Evolutionary conservation across 2,329 filamentous ascomycete genomes (phyloP), one percentile per base, ranked within the genome.

Genomic region (Cladophialophora yegresii): DNA sequence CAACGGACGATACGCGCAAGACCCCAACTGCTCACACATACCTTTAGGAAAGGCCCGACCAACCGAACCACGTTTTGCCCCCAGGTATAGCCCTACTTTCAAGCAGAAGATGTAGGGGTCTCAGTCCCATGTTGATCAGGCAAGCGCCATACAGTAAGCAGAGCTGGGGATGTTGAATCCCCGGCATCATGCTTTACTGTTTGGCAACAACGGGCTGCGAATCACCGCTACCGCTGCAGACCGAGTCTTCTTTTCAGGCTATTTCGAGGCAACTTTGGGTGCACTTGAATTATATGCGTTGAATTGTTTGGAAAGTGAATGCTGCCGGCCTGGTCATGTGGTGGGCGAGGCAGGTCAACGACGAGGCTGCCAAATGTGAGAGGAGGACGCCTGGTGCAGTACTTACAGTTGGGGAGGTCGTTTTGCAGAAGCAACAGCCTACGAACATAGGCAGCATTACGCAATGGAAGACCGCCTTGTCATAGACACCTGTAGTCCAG

Each of bases 11-110:
- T 43, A 43, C 36, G 9, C 36, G 5, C 13, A 45, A 45, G 13
- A 56, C n/a, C 33, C 28, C 30, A 26, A 28, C 47, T 50, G 47
- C 47, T 50, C 47, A 50, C 47, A 26, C 22, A n/a, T 13, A 32
- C 54, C 36, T 56, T 33, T 45, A 23, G 43, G 20, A 56, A 56
- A 56, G 54, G 54, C 54, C 54, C 54, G 23, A 43, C 33, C 33
- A 23, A 40, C 54, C 33, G 33, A 56, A 50, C 20, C 47, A 50
- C 47, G 47, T 50, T 26, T 26, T 50, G 47, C 47, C 23, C 23
- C 47, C 47, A 50, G 23, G 23, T 23, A 28, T 22, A 50, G 47
- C 23, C 9, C 22, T 50, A 28, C 47, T 50, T 50, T 28, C 23
- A 50, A 10, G 20, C 47, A 50, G 47, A 50, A 28, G 47, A 26